These are phyloP conservation scores for Xylaria longipes DNA, from an alignment of 495 filamentous ascomycete genomes.

Conservation along the genomic window DNA sequence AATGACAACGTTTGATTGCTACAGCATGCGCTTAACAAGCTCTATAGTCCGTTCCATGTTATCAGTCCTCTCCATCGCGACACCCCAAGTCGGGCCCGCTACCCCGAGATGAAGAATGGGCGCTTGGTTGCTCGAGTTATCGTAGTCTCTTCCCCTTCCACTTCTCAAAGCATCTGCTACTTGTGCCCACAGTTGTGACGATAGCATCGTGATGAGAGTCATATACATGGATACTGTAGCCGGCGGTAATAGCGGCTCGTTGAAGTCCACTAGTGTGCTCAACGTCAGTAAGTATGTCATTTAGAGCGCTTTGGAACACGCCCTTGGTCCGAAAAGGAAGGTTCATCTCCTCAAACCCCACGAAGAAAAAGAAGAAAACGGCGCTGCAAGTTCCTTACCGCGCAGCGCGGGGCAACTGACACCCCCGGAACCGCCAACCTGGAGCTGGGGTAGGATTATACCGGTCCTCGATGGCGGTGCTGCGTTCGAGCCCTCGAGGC, in stretches of 20 bases:
- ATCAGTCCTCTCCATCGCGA: conserved; percentile 14
- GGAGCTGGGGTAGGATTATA: conserved; percentile 23
- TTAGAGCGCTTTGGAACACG: background rate
- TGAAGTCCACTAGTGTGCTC: conserved; percentile 12
- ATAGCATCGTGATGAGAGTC: conserved; percentile 17
- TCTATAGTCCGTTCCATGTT: conserved; percentile 12
- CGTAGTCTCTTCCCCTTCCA: background rate
- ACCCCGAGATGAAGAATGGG: background rate
- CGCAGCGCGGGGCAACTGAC: conserved; percentile 12
- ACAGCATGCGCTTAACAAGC: conserved; percentile 3
- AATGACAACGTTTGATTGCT: background rate
- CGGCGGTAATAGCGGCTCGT: conserved; percentile 6
- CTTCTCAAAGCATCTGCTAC: conserved; percentile 3
- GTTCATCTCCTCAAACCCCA: background rate
- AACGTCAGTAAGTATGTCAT: background rate
- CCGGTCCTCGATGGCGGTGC: background rate
- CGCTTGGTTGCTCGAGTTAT: background rate
- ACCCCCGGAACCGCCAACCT: conserved; percentile 17
- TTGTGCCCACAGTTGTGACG: conserved; percentile 23
- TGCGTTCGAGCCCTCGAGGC: conserved; percentile 15
- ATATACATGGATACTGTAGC: conserved; percentile 27
- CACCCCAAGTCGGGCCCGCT: conserved; percentile 2
- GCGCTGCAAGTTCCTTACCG: background rate
- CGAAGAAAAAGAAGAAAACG: background rate
- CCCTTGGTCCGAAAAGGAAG: background rate